Percentiles rank a stretch among this genome's conserved stretches.
phyloP scores from a whole-genome alignment of 352 stramenopile genomes.

The Phytopythium kandeliae region DNA sequence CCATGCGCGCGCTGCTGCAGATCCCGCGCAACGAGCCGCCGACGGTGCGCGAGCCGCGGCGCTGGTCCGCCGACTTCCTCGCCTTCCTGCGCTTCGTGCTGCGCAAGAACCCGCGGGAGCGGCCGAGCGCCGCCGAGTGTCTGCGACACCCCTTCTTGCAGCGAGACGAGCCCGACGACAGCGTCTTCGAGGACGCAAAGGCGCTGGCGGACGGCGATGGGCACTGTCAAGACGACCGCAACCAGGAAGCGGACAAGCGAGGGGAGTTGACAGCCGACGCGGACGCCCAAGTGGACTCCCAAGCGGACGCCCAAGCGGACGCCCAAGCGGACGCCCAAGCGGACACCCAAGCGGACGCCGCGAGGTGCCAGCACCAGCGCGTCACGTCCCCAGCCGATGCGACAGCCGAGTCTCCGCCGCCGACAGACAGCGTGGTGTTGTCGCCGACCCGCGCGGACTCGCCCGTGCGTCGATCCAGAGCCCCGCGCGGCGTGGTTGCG shows the following conservation, averaged over 20 bases:
- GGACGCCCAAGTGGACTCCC: too few relatives aligned
- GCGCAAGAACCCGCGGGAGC: slow-evolving; percentile 56
- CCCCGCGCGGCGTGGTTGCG: not conserved
- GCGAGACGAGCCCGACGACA: slow-evolving; percentile 28
- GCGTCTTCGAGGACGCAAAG: slow-evolving; percentile 19
- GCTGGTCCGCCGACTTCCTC: slow-evolving; percentile 76
- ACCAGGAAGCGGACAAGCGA: too few relatives aligned
- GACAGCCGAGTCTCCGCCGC: too few relatives aligned
- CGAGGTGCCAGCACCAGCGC: too few relatives aligned
- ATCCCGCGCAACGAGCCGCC: slow-evolving; percentile 81
- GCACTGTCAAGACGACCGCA: too few relatives aligned
- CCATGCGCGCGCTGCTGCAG: slow-evolving; percentile 77
- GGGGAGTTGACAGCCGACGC: too few relatives aligned
- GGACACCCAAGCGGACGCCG: too few relatives aligned
- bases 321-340: too few relatives aligned
- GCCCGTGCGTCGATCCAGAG: not conserved
- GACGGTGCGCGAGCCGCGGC: slow-evolving; percentile 54
- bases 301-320: too few relatives aligned
- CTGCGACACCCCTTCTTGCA: slow-evolving; percentile 88
- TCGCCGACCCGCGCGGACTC: not conserved
- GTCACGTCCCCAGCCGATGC: too few relatives aligned
- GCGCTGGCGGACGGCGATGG: not conserved
- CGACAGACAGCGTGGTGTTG: too few relatives aligned
- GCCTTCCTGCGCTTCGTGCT: slow-evolving; percentile 87
- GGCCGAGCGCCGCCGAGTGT: slow-evolving; percentile 83